These are phyloP conservation scores for Pezicula rhizophila DNA, from an alignment of 2,329 filamentous ascomycete genomes.

Conservation along the genomic window DNA sequence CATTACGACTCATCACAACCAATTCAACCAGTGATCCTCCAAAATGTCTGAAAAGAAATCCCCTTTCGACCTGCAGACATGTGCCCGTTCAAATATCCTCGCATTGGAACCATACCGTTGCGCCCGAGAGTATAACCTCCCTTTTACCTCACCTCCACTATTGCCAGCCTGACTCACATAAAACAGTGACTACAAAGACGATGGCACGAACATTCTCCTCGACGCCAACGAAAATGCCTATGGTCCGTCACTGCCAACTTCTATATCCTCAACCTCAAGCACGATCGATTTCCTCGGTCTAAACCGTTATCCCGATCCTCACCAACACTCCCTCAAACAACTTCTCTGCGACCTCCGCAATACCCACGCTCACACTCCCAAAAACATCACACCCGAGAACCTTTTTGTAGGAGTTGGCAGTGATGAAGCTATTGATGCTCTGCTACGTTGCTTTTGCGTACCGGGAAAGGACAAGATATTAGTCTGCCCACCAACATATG, in stretches of 20 bases:
- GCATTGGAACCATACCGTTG: constrained; percentile 74
- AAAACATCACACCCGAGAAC: constrained; percentile 70
- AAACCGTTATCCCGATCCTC: constrained; percentile 93
- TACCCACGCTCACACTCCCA: constrained; percentile 71
- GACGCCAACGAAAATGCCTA: constrained; percentile 98
- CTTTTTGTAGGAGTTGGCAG: constrained; percentile 93
- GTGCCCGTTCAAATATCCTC: constrained; percentile 71
- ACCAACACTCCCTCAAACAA: constrained; percentile 83
- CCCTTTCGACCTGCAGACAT: constrained; percentile 67
- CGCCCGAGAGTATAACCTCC: constrained; percentile 64
- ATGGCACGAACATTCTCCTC: constrained; percentile 90
- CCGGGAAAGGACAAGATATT: constrained; percentile 86
- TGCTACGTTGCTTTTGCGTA: constrained; percentile 87
- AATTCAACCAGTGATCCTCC: background rate
- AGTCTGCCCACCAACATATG: constrained; percentile 93
- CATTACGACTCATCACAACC: background rate
- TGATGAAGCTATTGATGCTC: constrained; percentile 92
- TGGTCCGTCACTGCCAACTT: constrained; percentile 67
- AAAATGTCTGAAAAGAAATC: constrained; percentile 34
- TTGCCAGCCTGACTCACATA: constrained; percentile 25
- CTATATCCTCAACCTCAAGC: constrained; percentile 35
- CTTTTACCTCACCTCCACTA: constrained; percentile 4
- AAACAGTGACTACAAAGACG: constrained; percentile 92
- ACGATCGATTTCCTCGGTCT: constrained; percentile 73
- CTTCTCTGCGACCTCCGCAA: constrained; percentile 83